Base-by-base conservation (phyloP, 805 yeast genomes). In the Dipodascopsis uninucleata region DNA sequence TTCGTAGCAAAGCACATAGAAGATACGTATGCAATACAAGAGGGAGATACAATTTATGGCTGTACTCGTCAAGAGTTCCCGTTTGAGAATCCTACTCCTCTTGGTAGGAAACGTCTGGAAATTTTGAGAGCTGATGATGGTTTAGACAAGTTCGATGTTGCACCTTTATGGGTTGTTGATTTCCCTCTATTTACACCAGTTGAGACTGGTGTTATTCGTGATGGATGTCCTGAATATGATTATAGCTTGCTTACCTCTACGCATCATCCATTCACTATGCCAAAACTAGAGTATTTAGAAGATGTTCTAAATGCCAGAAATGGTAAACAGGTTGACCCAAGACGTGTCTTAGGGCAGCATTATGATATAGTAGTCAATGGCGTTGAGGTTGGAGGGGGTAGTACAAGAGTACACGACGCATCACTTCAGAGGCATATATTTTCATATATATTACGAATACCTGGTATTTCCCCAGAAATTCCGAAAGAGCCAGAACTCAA, bases 181-280 rank as follows among this genome's bases (percentile, higher is more conserved):
- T 93, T 93, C 68, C 98, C 98, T 1, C 69, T 93, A 9, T 93
- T 93, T 64, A 82, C 81, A 47, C 98, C 98, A 0, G 60, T 66
- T 4, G 89, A 82, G 52, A 57, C 54, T 3, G 52, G 39, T 1
- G 57, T 45, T 5, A 36, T 38, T 6, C 60, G 54, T 8, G 43
- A 40, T 2, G 71, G 64, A 1, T 86, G 77, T 56, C 96, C 97
- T 1, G 52, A 38, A 1, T 90, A 87, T 60, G 75, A 78, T 57
- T 61, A 52, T 29, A 42, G 56, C 1, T 56, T 61, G 7, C 72
- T 71, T 18, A 43, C 74, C 31, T 77, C 97, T 0, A 89, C 97
- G 0, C 99, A 93, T 61, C 99, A 93, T 62, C 99, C 99, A 3
- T 93, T 93, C 67, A 93, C 99, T 0, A 93, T 93, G 97, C 84